Conservation (phyloP, 768 basidiomycete species). For the Tricholoma sp. region DNA sequence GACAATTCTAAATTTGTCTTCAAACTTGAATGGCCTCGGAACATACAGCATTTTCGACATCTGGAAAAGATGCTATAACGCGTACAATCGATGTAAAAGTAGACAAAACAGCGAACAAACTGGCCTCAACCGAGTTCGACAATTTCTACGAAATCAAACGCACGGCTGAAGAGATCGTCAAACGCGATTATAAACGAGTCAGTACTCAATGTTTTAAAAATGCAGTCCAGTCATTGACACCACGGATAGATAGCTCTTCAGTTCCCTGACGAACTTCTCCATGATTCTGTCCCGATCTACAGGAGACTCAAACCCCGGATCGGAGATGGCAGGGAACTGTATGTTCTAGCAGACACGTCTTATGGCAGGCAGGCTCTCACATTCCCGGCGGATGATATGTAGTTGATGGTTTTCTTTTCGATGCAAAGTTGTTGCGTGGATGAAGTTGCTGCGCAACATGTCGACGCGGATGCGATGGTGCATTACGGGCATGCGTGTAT, state of each 20-base stretch:
- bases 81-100: constrained; percentile 45
- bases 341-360: constrained; percentile 85
- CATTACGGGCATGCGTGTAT: constrained; percentile 98
- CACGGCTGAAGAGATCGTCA: constrained; percentile 55
- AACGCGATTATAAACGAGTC: constrained; percentile 68
- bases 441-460: constrained; percentile 91
- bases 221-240: not conserved
- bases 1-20: not conserved
- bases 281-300: constrained; percentile 82
- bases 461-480: constrained; percentile 85
- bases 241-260: constrained; percentile 73
- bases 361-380: constrained; percentile 75
- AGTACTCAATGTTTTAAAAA: constrained; percentile 13
- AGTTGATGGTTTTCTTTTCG: constrained; percentile 8
- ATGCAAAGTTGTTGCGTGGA: constrained; percentile 86
- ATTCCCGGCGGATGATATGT: constrained; percentile 7
- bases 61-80: constrained; percentile 60
- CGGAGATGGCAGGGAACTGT: constrained; percentile 17
- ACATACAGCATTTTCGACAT: constrained; percentile 43
- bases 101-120: constrained; percentile 29
- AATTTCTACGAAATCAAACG: constrained; percentile 72
- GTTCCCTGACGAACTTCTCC: constrained; percentile 91
- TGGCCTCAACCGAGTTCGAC: constrained; percentile 40
- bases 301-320: constrained; percentile 48
- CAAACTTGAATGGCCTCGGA: constrained; percentile 14